Evolutionary conservation across 371 early-diverging fungal genomes (phyloP).

Genomic region (Parasitella parasitica): DNA sequence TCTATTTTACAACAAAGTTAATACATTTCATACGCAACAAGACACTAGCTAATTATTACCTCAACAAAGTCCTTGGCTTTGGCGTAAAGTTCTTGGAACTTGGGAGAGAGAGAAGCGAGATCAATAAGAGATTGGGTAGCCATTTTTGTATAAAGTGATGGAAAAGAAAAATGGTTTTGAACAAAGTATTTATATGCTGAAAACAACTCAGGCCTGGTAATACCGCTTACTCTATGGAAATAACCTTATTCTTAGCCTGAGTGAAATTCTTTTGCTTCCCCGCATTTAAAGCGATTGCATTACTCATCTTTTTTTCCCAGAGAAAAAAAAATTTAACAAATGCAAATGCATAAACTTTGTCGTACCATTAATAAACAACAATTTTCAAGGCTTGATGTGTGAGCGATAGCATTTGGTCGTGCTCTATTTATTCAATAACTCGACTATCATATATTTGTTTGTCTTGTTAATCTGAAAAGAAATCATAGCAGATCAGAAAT

Average conservation of each 20-base stretch:
- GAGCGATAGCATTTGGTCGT: too few species aligned
- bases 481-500: too few species aligned
- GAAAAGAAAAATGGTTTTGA: neutral
- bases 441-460: too few species aligned
- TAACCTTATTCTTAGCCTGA: slow-evolving; percentile 4
- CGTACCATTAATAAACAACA: neutral
- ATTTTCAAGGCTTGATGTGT: neutral
- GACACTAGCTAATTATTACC: slow-evolving; percentile 35
- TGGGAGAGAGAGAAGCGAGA: slow-evolving; percentile 55
- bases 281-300: slow-evolving; percentile 7
- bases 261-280: slow-evolving; percentile 10
- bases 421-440: too few species aligned
- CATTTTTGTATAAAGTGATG: slow-evolving; percentile 15
- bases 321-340: neutral
- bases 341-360: neutral
- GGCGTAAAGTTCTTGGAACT: slow-evolving; percentile 66
- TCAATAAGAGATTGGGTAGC: slow-evolving; percentile 48
- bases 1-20: slow-evolving; percentile 43
- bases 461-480: too few species aligned
- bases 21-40: neutral
- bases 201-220: slow-evolving; percentile 3
- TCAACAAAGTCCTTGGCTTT: slow-evolving; percentile 79
- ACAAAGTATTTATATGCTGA: neutral
- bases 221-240: slow-evolving; percentile 21
- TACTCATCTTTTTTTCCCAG: slow-evolving; percentile 14